These are phyloP conservation scores for Trapa bicornis DNA, from an alignment of 345 rosid species.

Conservation along the genomic window DNA sequence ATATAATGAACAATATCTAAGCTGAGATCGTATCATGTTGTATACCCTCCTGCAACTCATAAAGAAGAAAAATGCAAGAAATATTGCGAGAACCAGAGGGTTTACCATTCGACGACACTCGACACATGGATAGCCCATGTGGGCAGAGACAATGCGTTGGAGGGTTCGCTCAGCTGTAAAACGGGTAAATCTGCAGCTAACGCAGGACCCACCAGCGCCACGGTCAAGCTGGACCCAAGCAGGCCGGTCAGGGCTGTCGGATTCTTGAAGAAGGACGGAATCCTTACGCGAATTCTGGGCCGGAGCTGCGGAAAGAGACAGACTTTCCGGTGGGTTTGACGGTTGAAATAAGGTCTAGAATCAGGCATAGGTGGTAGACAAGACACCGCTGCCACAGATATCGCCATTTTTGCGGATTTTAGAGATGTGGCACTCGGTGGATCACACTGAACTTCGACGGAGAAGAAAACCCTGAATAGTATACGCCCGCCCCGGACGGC, in stretches of 20 bases:
- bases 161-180: constrained; percentile 51
- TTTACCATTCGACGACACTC: constrained; percentile 83
- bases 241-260: constrained; percentile 9
- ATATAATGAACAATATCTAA: neutral
- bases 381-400: constrained; percentile 11
- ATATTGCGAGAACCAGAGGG: neutral
- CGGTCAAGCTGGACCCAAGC: constrained; percentile 46
- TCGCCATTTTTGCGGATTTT: constrained; percentile 20
- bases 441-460: neutral
- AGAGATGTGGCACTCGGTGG: neutral
- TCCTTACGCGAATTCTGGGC: constrained; percentile 10
- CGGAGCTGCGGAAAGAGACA: neutral
- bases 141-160: constrained; percentile 81
- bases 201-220: constrained; percentile 31
- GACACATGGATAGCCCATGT: constrained; percentile 92
- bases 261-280: constrained; percentile 26
- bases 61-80: neutral
- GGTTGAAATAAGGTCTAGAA: neutral
- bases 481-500: neutral
- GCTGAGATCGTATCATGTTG: neutral
- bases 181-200: constrained; percentile 27
- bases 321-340: neutral
- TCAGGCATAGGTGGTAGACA: neutral
- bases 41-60: neutral
- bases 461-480: neutral